These are phyloP conservation scores for Xanthoconium separans DNA, from an alignment of 1,284 basidiomycete species.

Conservation along the genomic window DNA sequence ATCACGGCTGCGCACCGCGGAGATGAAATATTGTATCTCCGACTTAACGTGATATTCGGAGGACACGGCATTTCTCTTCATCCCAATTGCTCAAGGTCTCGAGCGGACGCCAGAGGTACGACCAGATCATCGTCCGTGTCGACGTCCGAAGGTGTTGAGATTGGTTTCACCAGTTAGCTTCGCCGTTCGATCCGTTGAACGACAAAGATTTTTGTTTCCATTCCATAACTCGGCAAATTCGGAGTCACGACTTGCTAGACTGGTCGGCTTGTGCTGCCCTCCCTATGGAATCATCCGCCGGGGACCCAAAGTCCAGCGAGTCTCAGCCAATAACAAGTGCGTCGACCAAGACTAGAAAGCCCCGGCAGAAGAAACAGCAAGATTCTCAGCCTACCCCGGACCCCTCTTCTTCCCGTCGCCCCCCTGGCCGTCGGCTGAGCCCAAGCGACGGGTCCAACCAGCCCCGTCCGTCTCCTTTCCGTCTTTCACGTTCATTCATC, in stretches of 20 bases:
- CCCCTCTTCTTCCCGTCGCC: slow-evolving; percentile 23
- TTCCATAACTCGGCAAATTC: slow-evolving; percentile 36
- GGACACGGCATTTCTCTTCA: slow-evolving; percentile 28
- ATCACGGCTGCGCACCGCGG: slow-evolving; percentile 16
- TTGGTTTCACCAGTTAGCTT: slow-evolving; percentile 7
- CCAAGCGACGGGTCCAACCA: slow-evolving; percentile 16
- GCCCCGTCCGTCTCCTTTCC: slow-evolving; percentile 16
- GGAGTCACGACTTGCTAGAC: slow-evolving; percentile 26
- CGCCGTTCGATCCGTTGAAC: background rate
- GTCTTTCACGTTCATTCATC: background rate
- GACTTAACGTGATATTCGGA: slow-evolving; percentile 21
- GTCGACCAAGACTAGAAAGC: slow-evolving; percentile 39
- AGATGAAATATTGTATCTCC: slow-evolving; percentile 28
- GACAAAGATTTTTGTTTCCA: slow-evolving; percentile 13
- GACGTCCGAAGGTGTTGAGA: slow-evolving; percentile 14
- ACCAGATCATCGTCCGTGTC: slow-evolving; percentile 11
- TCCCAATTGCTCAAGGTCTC: slow-evolving; percentile 9
- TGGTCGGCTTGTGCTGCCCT: slow-evolving; percentile 26
- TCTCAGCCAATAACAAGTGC: slow-evolving; percentile 42
- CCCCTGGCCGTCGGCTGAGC: slow-evolving; percentile 30
- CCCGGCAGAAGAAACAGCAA: slow-evolving; percentile 49
- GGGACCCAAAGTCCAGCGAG: slow-evolving; percentile 37
- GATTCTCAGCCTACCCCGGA: slow-evolving; percentile 27
- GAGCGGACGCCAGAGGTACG: slow-evolving; percentile 22
- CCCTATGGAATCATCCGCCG: slow-evolving; percentile 34